These are phyloP conservation scores for Pseudomonodictys pantanalensis DNA, from an alignment of 495 filamentous ascomycete species.

Conservation along the genomic window DNA sequence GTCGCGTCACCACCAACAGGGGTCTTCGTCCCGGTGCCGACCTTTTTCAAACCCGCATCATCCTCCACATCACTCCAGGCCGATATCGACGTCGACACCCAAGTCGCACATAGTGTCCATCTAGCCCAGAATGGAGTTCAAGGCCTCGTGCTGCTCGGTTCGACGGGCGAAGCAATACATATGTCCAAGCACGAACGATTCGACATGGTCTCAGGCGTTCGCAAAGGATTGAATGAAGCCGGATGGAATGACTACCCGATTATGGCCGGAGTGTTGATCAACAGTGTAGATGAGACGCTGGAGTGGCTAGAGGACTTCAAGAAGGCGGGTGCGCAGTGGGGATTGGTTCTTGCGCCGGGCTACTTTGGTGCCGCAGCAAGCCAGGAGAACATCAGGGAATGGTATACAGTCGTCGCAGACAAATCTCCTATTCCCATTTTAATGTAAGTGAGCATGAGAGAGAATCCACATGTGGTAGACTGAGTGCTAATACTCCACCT, in stretches of 20 bases:
- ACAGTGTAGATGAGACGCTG: slow-evolving; percentile 62
- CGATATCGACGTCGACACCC: slow-evolving; percentile 54
- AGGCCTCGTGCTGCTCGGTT: slow-evolving; percentile 65
- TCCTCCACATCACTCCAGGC: slow-evolving; percentile 41
- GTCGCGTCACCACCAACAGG: slow-evolving; percentile 40
- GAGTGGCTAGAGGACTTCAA: slow-evolving; percentile 55
- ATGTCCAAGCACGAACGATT: slow-evolving; percentile 58
- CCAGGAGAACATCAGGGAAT: slow-evolving; percentile 45
- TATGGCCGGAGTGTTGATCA: slow-evolving; percentile 64
- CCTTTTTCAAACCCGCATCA: slow-evolving; percentile 49
- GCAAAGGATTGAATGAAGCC: slow-evolving; percentile 47
- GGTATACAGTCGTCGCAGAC: slow-evolving; percentile 56
- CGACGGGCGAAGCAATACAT: slow-evolving; percentile 68
- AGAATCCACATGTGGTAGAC: background rate
- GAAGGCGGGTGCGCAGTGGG: slow-evolving; percentile 62
- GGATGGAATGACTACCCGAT: slow-evolving; percentile 62
- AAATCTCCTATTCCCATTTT: slow-evolving; percentile 57
- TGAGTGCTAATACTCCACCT: background rate
- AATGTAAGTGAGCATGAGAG: slow-evolving; percentile 33
- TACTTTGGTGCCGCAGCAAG: slow-evolving; percentile 62
- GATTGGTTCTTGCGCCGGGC: slow-evolving; percentile 55
- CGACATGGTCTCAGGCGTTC: slow-evolving; percentile 53
- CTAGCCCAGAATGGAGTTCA: slow-evolving; percentile 61
- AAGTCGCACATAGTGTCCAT: slow-evolving; percentile 58
- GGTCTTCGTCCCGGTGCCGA: slow-evolving; percentile 51